These are phyloP conservation scores for Talaromyces marneffei DNA, from an alignment of 2,329 filamentous ascomycete genomes.

Conservation along the genomic window DNA sequence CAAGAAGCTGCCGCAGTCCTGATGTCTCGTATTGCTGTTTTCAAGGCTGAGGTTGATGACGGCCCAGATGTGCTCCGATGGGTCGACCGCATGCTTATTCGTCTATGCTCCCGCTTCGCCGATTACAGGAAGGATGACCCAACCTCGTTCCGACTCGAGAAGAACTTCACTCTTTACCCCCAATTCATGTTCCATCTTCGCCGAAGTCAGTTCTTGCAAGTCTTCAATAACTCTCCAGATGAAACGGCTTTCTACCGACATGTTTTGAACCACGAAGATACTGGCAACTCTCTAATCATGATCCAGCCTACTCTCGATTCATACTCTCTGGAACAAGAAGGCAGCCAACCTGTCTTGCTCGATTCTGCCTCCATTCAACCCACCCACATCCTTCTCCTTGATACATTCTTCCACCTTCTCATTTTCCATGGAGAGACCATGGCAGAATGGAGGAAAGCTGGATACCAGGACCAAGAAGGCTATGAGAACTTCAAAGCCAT, in stretches of 20 bases:
- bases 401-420: constrained; percentile 98
- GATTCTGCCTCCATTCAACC: constrained; percentile 96
- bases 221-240: constrained; percentile 99
- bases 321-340: constrained; percentile 94
- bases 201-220: constrained; percentile 93
- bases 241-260: constrained; percentile 99
- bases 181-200: constrained; percentile 99
- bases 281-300: constrained; percentile 95
- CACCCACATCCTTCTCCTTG: constrained; percentile 85
- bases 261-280: constrained; percentile 94
- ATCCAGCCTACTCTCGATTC: constrained; percentile 97
- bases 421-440: constrained; percentile 99
- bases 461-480: constrained; percentile 95
- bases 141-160: constrained; percentile 91
- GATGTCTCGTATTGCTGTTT: constrained; percentile 98
- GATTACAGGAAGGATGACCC: constrained; percentile 98
- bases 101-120: constrained; percentile 90
- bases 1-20: constrained; percentile 96
- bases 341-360: constrained; percentile 83
- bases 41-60: constrained; percentile 97
- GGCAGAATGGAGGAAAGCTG: constrained; percentile 95
- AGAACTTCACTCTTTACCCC: constrained; percentile 98
- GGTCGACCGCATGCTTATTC: constrained; percentile 98
- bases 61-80: constrained; percentile 96
- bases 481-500: constrained; percentile 92